Percentiles rank a stretch among this genome's conserved stretches.
These are phyloP conservation scores for Pulicaria dysenterica DNA, from an alignment of 129 eudicot species.

Conservation along the genomic window DNA sequence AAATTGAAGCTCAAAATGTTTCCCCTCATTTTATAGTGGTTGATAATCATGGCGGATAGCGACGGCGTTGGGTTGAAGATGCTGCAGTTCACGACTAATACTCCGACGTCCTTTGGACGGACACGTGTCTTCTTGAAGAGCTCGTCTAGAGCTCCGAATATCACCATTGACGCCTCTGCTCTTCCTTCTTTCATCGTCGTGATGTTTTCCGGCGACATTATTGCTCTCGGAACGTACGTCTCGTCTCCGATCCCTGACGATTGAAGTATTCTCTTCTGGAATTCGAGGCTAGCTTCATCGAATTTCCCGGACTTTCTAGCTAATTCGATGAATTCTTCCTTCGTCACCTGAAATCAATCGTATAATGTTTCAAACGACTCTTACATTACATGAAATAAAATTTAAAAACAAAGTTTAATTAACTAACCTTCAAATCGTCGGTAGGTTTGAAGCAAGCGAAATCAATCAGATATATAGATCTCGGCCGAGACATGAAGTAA, in stretches of 20 bases:
- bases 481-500: slow-evolving; percentile 80
- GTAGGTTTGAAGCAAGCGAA: slow-evolving; percentile 84
- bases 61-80: slow-evolving; percentile 93
- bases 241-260: slow-evolving; percentile 96
- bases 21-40: slow-evolving; percentile 97
- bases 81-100: slow-evolving; percentile 94
- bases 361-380: not conserved
- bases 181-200: slow-evolving; percentile 96
- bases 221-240: slow-evolving; percentile 76
- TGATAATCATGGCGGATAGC: slow-evolving; percentile 91
- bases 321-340: slow-evolving; percentile 75
- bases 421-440: slow-evolving; percentile 81
- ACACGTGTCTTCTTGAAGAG: slow-evolving; percentile 69
- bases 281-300: slow-evolving; percentile 71
- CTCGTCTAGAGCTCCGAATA: slow-evolving; percentile 95
- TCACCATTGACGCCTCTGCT: slow-evolving; percentile 82
- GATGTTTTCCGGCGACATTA: slow-evolving; percentile 60
- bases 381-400: too few relatives aligned
- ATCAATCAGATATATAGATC: slow-evolving; percentile 82
- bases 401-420: not conserved
- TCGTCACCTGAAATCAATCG: slow-evolving; percentile 54
- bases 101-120: slow-evolving; percentile 89
- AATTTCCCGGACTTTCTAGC: slow-evolving; percentile 88
- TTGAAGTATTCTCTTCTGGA: slow-evolving; percentile 71
- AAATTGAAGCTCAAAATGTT: slow-evolving; percentile 86